Evolutionary conservation across 768 basidiomycete genomes (phyloP), one percentile per base, ranked within the genome.

Genomic region (Termitomyces sp.): DNA sequence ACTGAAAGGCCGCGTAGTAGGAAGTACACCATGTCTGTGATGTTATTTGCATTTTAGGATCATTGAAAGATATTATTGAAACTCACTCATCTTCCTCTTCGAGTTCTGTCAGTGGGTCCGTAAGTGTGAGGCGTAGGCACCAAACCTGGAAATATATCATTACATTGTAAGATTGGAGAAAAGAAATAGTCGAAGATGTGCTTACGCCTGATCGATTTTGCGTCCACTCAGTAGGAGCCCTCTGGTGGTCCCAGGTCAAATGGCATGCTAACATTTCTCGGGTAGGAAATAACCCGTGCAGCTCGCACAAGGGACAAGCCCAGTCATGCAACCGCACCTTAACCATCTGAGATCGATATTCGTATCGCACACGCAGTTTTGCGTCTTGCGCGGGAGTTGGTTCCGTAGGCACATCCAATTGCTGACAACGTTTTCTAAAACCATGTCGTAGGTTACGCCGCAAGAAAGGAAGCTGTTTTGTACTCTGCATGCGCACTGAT

Each of bases 301-400:
- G 55, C 37, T 74, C 72, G 63, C 86, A 87, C n/a, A 86, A 62
- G 0, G 86, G 84, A 62, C 86, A 87, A 42, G 68, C 42, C 76
- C 80, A 83, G 2, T 69, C 62, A 20, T 59, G 61, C 67, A 78
- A 70, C 11, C 57, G 64, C 15, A 71, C 69, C 51, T 63, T 65
- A 51, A 69, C 67, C 18, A 61, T 55, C 69, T 49, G 33, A 72
- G 65, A 66, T 55, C 61, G 30, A 73, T 59, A 48, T 65, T 42
- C 37, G n/a, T 61, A 44, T 9, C 36, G 4, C 64, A 69, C 41
- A 55, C 48, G 49, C 20, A 64, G 12, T n/a, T 42, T 51, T 7
- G 53, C 37, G 22, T 6, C 9, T 62, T 59, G 65, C 55, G 48
- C 59, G 55, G 41, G 67, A 61, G 45, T 65, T 54, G 20, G 47